A percentile compares a stretch with the other conserved stretches of the same genome.
These are phyloP conservation scores for Echinosophora koreensis DNA, from an alignment of 306 rosid species.

Conservation along the genomic window DNA sequence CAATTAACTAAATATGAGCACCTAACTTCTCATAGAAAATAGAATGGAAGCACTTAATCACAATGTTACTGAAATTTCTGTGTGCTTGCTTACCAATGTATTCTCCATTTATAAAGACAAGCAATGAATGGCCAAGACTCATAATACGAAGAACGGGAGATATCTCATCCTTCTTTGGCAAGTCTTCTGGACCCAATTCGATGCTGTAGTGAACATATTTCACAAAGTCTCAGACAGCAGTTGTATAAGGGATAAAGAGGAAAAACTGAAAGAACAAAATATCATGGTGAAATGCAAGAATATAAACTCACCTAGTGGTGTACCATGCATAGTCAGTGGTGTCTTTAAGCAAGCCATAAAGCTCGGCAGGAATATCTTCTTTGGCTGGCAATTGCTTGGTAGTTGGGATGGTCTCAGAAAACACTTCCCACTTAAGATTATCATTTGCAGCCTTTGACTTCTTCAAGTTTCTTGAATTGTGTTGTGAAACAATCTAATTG, in stretches of 20 bases:
- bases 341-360: slow-evolving; percentile 76
- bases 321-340: slow-evolving; percentile 86
- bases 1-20: slow-evolving; percentile 1
- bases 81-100: slow-evolving; percentile 78
- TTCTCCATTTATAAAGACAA: slow-evolving; percentile 74
- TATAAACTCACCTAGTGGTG: slow-evolving; percentile 71
- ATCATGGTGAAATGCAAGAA: not conserved
- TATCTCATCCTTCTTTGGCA: slow-evolving; percentile 62
- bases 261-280: not conserved
- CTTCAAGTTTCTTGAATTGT: slow-evolving; percentile 70
- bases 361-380: slow-evolving; percentile 57
- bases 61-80: not conserved
- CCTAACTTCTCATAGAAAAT: not conserved
- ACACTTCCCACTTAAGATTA: slow-evolving; percentile 70
- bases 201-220: slow-evolving; percentile 59
- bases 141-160: slow-evolving; percentile 69
- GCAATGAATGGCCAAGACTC: slow-evolving; percentile 82
- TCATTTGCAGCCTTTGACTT: slow-evolving; percentile 46
- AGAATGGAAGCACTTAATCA: not conserved
- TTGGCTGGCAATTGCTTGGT: slow-evolving; percentile 47
- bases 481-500: slow-evolving; percentile 80
- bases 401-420: slow-evolving; percentile 66
- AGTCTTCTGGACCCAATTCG: slow-evolving; percentile 66
- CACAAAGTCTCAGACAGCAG: slow-evolving; percentile 1
- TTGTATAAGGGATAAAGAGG: not conserved